Evolutionary conservation across 176 grass and related monocot genomes (phyloP), one percentile per base, ranked within the genome.

Genomic region (Eragrostis curvula): DNA sequence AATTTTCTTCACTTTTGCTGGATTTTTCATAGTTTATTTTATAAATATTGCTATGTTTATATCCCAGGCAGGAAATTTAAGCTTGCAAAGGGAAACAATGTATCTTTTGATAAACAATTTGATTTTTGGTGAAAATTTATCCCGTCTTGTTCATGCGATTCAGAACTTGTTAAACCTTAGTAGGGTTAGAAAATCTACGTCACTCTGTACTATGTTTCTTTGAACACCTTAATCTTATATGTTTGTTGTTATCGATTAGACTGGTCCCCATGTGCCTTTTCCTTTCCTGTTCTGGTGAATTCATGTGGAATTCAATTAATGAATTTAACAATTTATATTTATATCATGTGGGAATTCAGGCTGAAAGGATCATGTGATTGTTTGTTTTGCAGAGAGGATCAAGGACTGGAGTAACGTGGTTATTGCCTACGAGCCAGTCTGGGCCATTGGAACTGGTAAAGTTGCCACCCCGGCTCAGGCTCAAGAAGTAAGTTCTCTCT

Each of bases 381-480:
- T 24, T 91, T 81, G 30, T 86, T 81, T 91, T 89, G 12, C 81
- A 99, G 97, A 89, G 25, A 88, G 77, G 60, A 91, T 99, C 77
- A 88, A 46, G 0, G 91, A 99, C 76, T 99, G 97, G 97, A 92
- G 65, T 25, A 96, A 92, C 14, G 93, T 99, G 41, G 97, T 99
- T 25, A 4, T 99, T 32, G 97, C 97, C 39, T 99, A 99, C 10
- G 97, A 99, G 46, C 97, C 97, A 77, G 97, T 99, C 60, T 99
- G 97, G 97, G 97, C 97, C 30, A 99, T 99, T 83, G 97, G 97
- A 78, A 99, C 97, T 2, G 97, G 97, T 27, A 99, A 99, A 80
- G 97, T 99, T 77, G 97, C 97, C 32, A 68, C 85, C 59, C 97
- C 97, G 29, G 93, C 80, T 62, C 96, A 98, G 87, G 96, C 96